Base-by-base conservation (phyloP, 2,329 filamentous ascomycete species). In the Colletotrichum nymphaeae region DNA sequence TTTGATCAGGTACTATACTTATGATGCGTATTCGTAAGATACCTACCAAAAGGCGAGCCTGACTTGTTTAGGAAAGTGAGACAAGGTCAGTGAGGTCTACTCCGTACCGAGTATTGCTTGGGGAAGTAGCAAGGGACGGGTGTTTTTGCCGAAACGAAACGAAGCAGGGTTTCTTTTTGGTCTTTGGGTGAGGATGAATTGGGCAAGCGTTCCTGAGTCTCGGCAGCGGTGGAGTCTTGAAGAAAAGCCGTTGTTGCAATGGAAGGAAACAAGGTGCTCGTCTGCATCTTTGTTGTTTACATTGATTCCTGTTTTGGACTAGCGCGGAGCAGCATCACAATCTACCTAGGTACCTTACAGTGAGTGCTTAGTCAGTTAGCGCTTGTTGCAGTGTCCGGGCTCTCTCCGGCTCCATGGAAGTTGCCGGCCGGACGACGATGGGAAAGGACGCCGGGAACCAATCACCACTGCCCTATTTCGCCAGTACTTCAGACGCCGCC, bases 261-360 rank as follows among this genome's bases (percentile, higher is more conserved):
- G n/a, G 26, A 53, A 66, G 52, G 19, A 65, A 55, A 46, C 55
- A 55, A 53, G 37, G 59, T 46, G 52, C 35, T 63, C 58, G 58
- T 59, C 69, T 28, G 19, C 24, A 37, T 42, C 58, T 22, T 37
- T 24, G 59, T 73, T 73, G 70, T 73, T 73, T 73, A 73, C 70
- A 5, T 70, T 35, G 14, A 63, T 73, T 64, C 67, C 67, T 73
- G 32, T 56, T 46, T 9, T 22, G 49, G 70, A 70, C 59, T 73
- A 73, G 70, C 65, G 70, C 67, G 67, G 67, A 67, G 32, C 32
- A 35, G 32, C 32, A 35, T 1, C 4, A 35, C 32, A 35, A 32
- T 24, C 24, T 24, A 24, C 24, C 24, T 24, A 24, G 32, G 9
- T 32, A 35, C 32, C 32, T 35, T 12, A 35, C 32, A 11, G 9